Evolutionary conservation across 257 asterid genomes (phyloP), one percentile per base, ranked within the genome.

Genomic region (Apocynum venetum): DNA sequence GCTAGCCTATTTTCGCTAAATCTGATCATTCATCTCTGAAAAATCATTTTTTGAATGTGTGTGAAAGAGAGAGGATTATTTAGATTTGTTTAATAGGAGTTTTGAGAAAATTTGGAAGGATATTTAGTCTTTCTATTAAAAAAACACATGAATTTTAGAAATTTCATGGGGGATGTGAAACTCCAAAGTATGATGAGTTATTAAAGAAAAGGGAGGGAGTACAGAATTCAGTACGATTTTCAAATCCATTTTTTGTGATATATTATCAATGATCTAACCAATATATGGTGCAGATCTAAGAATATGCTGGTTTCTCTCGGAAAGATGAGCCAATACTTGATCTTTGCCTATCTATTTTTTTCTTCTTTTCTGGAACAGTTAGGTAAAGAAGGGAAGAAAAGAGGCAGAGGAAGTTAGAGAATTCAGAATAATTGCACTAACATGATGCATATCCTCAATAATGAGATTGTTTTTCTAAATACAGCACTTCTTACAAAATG

Each of bases 341-440:
- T 38, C 46, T 73, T 55, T 73, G n/a, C 74, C 77, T 11, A 41
- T 25, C 53, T 38, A 17, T 55, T 53, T 73, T 48, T 74, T 25
- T 57, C 38, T 55, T 40, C 25, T 70, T 48, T 20, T 47, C 56
- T 11, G 11, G n/a, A 31, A 48, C 9, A n/a, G 31, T 20, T 46
- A 69, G 40, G 6, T 8, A 69, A 15, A 55, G 41, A 20, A 55
- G 67, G 35, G 40, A 17, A 73, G 47, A 43, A 19, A 48, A 73
- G 52, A 17, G 40, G 43, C 25, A 56, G 8, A 40, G 25, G 77
- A 56, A 10, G 55, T 56, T 3, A 74, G 31, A 56, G 17, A 6
- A 56, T 25, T 25, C 17, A n/a, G 20, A 12, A 41, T 4, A 20
- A 57, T 41, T 74, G 61, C n/a, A 61, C 43, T 60, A 61, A 9